phyloP scores from a whole-genome alignment of 345 rosid species.

The Eucalyptus regnans region DNA sequence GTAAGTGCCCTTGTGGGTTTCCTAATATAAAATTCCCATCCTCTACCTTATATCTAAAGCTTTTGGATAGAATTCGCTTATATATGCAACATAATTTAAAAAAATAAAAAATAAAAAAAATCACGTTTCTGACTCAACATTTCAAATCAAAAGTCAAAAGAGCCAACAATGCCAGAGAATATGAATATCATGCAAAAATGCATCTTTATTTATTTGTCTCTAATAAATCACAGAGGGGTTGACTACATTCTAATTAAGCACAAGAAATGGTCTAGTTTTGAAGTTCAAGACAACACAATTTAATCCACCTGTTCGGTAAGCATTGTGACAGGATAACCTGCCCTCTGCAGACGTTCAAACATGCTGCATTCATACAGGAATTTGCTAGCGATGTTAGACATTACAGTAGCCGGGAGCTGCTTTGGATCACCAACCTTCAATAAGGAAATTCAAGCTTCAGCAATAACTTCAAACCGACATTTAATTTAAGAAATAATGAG shows the following conservation, averaged over 20 bases:
- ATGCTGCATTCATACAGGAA: slow-evolving; percentile 84
- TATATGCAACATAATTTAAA: neutral
- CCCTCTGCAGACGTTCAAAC: slow-evolving; percentile 97
- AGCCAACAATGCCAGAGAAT: neutral
- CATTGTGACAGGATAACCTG: slow-evolving; percentile 88
- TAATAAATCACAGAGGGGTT: neutral
- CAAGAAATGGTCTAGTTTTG: neutral
- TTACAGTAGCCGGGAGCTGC: slow-evolving; percentile 98
- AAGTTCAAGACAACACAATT: neutral
- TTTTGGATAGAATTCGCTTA: neutral
- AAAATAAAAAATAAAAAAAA: neutral
- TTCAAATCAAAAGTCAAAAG: neutral
- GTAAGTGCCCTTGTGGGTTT: neutral
- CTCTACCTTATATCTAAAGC: neutral
- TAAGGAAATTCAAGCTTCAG: neutral
- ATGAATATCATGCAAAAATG: neutral
- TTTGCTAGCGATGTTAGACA: slow-evolving; percentile 87
- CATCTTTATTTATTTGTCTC: neutral
- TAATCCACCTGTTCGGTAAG: slow-evolving; percentile 78
- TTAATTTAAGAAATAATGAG: neutral
- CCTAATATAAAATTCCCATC: neutral
- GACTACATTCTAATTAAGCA: neutral
- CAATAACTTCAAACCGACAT: neutral
- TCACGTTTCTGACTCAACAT: neutral
- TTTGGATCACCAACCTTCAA: slow-evolving; percentile 94